Base-by-base conservation (phyloP, 805 yeast genomes). In the Kodamaea nitidulidarum region DNA sequence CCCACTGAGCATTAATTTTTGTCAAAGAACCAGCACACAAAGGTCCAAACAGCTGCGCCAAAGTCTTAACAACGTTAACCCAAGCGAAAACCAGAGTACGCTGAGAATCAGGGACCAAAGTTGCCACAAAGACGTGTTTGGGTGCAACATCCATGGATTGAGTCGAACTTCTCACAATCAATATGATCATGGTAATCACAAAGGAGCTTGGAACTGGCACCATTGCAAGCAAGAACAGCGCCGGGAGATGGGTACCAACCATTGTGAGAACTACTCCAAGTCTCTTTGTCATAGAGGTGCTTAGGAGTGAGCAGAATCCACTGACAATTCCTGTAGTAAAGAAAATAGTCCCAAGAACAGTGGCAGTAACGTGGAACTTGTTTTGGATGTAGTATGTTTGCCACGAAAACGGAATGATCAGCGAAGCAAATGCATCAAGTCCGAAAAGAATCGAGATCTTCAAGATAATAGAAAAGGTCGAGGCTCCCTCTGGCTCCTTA, bases 101-200 rank as follows among this genome's bases (percentile, higher is more conserved):
- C 39, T 67, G 70, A 22, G 55, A 49, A 18, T 66, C 66, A 4
- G 65, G 55, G 4, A 66, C 67, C 22, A 66, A 55, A 0, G 73
- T 53, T 7, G 74, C 70, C 15, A 71, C 55, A 43, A 71, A 70
- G 4, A 71, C 73, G 35, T 68, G 71, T 39, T 72, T 72, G 7
- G 76, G 71, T 1, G 75, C 73, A 20, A 65, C 58, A 44, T 72
- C 78, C 76, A 72, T 70, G 16, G 70, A 55, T 45, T 70, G 70
- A 25, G 71, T 65, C 2, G 60, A 47, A 1, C 71, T 62, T 49
- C 75, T 56, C 10, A 61, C 42, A 3, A 67, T 45, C 30, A 65
- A 42, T 3, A 64, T 51, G 10, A 56, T 46, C 36, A 67, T 41
- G 43, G 73, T 61, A 8, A 56, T 33, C 2, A 40, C 33, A 24